Conservation (phyloP, 1,139 yeast species). For the Yamadazyma taylorii region DNA sequence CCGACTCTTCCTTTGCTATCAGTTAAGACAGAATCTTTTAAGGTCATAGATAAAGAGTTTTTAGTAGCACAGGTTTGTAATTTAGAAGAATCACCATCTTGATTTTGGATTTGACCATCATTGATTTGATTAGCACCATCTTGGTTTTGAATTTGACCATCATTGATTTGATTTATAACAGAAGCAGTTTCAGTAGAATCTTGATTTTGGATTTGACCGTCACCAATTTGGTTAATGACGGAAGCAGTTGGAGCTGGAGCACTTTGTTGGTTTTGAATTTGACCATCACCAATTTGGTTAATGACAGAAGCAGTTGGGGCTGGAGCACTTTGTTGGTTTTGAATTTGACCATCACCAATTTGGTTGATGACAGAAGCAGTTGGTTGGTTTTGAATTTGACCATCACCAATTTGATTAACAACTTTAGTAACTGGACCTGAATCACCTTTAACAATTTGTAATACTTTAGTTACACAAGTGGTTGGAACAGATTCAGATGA, state of each 20-base stretch:
- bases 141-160: constrained; percentile 43
- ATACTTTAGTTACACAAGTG: constrained; percentile 20
- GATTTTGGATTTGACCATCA: constrained; percentile 62
- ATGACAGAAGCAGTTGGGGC: constrained; percentile 24
- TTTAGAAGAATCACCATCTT: constrained; percentile 22
- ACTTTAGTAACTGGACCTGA: constrained; percentile 28
- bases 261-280: constrained; percentile 33
- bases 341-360: constrained; percentile 49
- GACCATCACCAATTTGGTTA: constrained; percentile 39
- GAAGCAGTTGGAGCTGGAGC: constrained; percentile 25
- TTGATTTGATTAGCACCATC: constrained; percentile 47
- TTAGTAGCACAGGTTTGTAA: constrained; percentile 51
- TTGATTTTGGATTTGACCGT: constrained; percentile 46
- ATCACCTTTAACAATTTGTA: constrained; percentile 18
- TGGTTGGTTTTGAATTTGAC: constrained; percentile 36
- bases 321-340: constrained; percentile 30
- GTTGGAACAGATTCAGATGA: constrained; percentile 6
- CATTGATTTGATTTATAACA: constrained; percentile 36
- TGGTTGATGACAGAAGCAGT: constrained; percentile 34
- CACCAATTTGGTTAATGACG: constrained; percentile 42
- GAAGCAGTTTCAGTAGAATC: constrained; percentile 26
- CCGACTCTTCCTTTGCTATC: constrained; percentile 74
- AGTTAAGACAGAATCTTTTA: constrained; percentile 53
- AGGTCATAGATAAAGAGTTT: constrained; percentile 56
- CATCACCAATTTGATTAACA: constrained; percentile 36